Conservation (phyloP, 148 eudicot genomes). For the Nepenthes gracilis region DNA sequence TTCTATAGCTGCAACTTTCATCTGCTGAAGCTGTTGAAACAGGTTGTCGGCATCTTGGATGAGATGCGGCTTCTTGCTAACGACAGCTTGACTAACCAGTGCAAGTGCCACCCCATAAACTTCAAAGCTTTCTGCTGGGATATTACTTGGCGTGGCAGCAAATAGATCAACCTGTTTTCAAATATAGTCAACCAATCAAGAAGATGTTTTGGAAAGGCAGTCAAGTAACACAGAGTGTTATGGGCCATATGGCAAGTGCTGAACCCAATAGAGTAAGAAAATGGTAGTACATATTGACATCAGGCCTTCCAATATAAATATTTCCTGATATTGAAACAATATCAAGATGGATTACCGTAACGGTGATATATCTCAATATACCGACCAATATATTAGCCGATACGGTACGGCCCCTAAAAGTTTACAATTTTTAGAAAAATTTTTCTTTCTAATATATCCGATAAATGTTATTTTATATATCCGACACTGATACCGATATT, state of each 20-base stretch:
- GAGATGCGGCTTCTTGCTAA: conserved; percentile 79
- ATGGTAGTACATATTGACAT: background rate
- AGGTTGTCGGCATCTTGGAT: conserved; percentile 88
- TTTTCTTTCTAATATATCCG: no score
- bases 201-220: background rate
- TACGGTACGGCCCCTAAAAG: no score
- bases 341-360: no score
- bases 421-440: no score
- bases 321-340: no score
- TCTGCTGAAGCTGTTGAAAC: conserved; percentile 90
- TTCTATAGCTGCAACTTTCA: conserved; percentile 38
- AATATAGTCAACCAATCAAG: background rate
- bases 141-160: conserved; percentile 76
- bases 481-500: no score
- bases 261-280: background rate
- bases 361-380: no score
- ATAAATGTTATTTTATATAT: no score
- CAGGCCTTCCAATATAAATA: no score
- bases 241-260: background rate
- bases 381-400: no score
- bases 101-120: conserved; percentile 95
- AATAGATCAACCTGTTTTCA: conserved; percentile 70
- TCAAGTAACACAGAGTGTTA: background rate
- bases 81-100: conserved; percentile 84
- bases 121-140: conserved; percentile 94